Base-by-base conservation (phyloP, 306 rosid species). In the Acacia melanoxylon region DNA sequence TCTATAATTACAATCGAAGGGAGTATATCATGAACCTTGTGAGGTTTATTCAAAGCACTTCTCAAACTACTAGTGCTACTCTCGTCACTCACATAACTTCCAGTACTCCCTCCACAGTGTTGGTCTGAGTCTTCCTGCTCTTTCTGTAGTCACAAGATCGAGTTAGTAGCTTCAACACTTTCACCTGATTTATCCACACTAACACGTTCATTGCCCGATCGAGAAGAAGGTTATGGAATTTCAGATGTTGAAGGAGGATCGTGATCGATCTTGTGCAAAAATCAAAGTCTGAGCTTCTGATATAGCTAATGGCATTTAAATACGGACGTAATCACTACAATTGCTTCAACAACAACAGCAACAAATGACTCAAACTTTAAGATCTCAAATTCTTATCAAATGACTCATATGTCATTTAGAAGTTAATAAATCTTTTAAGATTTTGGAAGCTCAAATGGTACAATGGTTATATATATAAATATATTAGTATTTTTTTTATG, bases 61-160 rank as follows among this genome's bases (percentile, higher is more conserved):
- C 93, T 89, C 74, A 91, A 85, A 76, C 92, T 84, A 87, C 89
- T 89, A 3, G 90, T 82, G 85, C 92, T 91, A 89, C 94, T 89
- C 76, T 91, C 97, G 46, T 92, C 94, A 56, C 95, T 92, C 66
- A 88, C 79, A 81, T 92, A 95, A 37, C 94, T 91, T 58, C 92
- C 93, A 1, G 91, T 91, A 80, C 97, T 92, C 67, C 87, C 97
- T 80, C 95, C 89, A 79, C 80, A 88, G 67, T 86, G 80, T 94
- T 92, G 48, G 89, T 92, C n/a, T n/a, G n/a, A n/a, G n/a, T n/a
- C 89, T 88, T 92, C 88, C 90, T 83, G 86, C 95, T 89, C 85
- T 91, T 89, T 11, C 75, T 89, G 42, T 89, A 82, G 72, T 90
- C 91, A 61, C 86, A 81, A 3, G 89, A n/a, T n/a, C n/a, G n/a